Conservation (phyloP, 768 basidiomycete species). For the Termitomyces sp. region DNA sequence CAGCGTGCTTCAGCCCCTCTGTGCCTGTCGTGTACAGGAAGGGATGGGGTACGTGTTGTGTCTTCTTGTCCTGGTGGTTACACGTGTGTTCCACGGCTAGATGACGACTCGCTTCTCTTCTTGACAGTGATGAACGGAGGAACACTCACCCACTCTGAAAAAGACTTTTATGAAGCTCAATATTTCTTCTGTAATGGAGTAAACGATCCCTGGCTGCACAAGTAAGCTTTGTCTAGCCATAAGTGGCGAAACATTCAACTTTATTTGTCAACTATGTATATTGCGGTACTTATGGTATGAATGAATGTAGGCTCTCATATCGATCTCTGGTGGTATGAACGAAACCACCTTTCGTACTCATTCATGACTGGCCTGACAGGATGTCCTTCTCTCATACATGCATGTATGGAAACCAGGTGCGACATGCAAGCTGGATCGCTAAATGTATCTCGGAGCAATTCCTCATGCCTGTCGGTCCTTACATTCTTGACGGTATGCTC, state of each 20-base stretch:
- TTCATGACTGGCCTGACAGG: background rate
- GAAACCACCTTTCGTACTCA: background rate
- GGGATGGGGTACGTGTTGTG: constrained; percentile 28
- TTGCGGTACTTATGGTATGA: background rate
- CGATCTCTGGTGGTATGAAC: constrained; percentile 26
- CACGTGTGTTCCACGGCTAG: background rate
- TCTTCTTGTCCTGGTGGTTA: background rate
- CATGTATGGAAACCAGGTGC: constrained; percentile 22
- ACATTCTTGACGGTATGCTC: constrained; percentile 31
- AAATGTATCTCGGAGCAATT: constrained; percentile 29
- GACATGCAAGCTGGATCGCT: constrained; percentile 35
- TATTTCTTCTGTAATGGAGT: constrained; percentile 35
- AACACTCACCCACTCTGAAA: constrained; percentile 26
- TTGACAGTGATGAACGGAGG: constrained; percentile 32
- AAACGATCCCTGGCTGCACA: constrained; percentile 32
- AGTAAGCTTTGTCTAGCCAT: constrained; percentile 20
- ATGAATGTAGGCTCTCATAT: constrained; percentile 21
- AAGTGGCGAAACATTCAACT: background rate
- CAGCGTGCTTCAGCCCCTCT: constrained; percentile 38
- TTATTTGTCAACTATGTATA: background rate
- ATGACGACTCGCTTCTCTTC: background rate
- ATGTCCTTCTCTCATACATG: background rate
- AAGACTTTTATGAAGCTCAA: constrained; percentile 30
- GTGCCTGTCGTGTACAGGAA: constrained; percentile 23
- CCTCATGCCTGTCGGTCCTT: constrained; percentile 32